These are phyloP conservation scores for Massariosphaeria phaeospora DNA, from an alignment of 495 filamentous ascomycete species.

Conservation along the genomic window DNA sequence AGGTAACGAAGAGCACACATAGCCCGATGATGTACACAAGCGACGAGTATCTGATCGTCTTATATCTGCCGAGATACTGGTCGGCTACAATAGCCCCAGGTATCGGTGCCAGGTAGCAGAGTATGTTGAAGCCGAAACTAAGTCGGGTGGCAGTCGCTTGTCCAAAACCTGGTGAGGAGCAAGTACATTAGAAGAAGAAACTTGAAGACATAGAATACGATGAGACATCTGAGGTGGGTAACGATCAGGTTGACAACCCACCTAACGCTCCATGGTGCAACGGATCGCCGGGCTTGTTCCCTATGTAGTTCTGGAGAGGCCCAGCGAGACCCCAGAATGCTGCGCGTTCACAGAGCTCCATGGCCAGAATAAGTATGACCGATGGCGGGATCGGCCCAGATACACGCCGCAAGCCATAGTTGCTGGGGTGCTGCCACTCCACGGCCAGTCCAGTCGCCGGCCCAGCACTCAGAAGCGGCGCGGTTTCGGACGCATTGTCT, in stretches of 20 bases:
- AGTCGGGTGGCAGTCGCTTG: background rate
- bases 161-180: background rate
- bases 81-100: background rate
- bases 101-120: background rate
- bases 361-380: background rate
- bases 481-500: background rate
- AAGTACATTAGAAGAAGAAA: background rate
- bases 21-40: background rate
- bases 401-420: background rate
- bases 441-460: too few species aligned
- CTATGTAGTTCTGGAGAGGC: background rate
- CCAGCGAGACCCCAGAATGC: background rate
- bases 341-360: background rate
- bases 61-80: slow-evolving; percentile 7
- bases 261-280: too few species aligned
- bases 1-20: background rate
- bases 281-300: background rate
- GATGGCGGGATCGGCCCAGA: background rate
- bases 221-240: too few species aligned
- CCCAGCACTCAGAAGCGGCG: background rate
- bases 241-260: too few species aligned
- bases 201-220: background rate
- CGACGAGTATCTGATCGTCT: background rate
- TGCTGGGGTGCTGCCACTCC: background rate
- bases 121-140: background rate